phyloP scores from a whole-genome alignment of 2,329 filamentous ascomycete genomes.

The Penicillium hesseltinei region DNA sequence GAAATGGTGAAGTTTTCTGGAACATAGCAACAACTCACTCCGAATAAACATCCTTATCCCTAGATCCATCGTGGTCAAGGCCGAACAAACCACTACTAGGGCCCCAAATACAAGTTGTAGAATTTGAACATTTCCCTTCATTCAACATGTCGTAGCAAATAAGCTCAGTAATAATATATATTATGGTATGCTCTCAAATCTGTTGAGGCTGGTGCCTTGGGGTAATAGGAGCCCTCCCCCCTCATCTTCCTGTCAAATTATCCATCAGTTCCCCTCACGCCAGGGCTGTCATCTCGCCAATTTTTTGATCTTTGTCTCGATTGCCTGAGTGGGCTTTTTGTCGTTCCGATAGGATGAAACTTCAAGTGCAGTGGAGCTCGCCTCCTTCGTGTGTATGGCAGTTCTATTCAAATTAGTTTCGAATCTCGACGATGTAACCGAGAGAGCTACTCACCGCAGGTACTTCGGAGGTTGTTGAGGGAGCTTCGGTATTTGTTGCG shows the following conservation, averaged over 20 bases:
- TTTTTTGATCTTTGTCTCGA: neutral
- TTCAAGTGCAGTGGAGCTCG: constrained; percentile 39
- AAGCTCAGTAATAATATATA: neutral
- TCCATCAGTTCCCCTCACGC: neutral
- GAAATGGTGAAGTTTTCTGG: too few species aligned
- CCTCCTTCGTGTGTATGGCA: constrained; percentile 46
- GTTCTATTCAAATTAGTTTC: constrained; percentile 27
- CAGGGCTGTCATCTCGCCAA: neutral
- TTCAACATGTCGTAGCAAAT: neutral
- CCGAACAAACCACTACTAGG: too few species aligned
- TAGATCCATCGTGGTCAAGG: too few species aligned
- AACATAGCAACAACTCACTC: neutral
- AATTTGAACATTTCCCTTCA: neutral
- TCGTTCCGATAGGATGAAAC: neutral
- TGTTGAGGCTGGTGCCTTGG: neutral
- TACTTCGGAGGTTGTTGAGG: constrained; percentile 21
- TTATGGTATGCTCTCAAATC: neutral
- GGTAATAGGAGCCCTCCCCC: neutral
- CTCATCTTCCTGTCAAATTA: neutral
- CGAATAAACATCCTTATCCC: too few species aligned
- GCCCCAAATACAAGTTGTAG: neutral
- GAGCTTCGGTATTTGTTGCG: constrained; percentile 9
- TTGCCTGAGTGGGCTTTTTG: too few species aligned
- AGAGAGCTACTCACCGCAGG: constrained; percentile 25
- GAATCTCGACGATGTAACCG: neutral